Evolutionary conservation across 2,329 filamentous ascomycete species (phyloP), one percentile per base, ranked within the genome.

Genomic region (Apiospora arundinis): DNA sequence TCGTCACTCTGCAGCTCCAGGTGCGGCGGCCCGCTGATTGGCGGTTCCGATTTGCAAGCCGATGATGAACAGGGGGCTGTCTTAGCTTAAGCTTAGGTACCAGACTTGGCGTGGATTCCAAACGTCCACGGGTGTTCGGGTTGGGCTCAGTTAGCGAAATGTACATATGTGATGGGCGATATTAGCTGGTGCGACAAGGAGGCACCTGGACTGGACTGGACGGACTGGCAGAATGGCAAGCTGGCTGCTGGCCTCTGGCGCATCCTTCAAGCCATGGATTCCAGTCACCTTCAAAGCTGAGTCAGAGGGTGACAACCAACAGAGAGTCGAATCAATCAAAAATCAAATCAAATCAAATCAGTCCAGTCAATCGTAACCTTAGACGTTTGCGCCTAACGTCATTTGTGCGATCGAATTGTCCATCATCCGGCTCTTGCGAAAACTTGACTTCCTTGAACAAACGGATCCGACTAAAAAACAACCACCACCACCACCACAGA

Each of bases 21-120:
- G 56, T 40, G 56, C 56, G 32, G 56, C 56, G 56, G 56, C 56
- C 56, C 56, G 56, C 56, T 63, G 56, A 63, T 63, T 63, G 56
- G 56, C 56, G 18, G 8, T 63, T 40, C 56, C 56, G 56, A n/a
- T 40, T n/a, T 63, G 52, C 52, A 60, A 37, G 52, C 52, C 52
- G 52, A 60, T 60, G 52, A 37, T 60, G 52, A 37, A 60, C 52
- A 40, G 32, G 49, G 49, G 32, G 28, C 56, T 21, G 56, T 40
- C 32, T 63, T 63, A 63, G 56, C 56, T 63, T 12, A 9, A 40
- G 56, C 32, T 40, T 63, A 63, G 32, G 56, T 63, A 40, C 56
- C 18, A 40, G 56, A 11, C 56, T 63, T 63, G 56, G 56, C 56
- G 18, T 37, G 56, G 32, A 40, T 21, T 63, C 40, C 56, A 37